Conservation (phyloP, 2,329 filamentous ascomycete species). For the Alternaria sp. region DNA sequence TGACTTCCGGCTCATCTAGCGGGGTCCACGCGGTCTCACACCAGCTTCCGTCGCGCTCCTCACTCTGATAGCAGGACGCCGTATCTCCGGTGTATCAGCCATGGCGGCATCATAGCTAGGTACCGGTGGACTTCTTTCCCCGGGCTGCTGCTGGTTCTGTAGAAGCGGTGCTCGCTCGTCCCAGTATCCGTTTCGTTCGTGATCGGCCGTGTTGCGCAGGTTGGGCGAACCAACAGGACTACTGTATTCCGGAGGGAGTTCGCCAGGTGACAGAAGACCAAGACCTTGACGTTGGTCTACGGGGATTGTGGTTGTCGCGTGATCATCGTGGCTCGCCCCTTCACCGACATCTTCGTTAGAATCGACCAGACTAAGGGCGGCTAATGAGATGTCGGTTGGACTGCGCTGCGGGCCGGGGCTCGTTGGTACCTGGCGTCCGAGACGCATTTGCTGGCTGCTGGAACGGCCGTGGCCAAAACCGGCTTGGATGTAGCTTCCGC, state of each 20-base stretch:
- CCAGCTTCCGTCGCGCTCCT: constrained; percentile 33
- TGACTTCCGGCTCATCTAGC: constrained; percentile 9
- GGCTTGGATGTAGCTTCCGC: constrained; percentile 54
- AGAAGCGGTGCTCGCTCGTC: constrained; percentile 61
- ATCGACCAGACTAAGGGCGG: constrained; percentile 77
- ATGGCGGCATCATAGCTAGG: constrained; percentile 83
- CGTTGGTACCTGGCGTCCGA: constrained; percentile 70
- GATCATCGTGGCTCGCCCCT: constrained; percentile 64
- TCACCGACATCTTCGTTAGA: constrained; percentile 73
- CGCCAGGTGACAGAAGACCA: constrained; percentile 43
- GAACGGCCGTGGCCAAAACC: constrained; percentile 70
- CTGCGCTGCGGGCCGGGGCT: constrained; percentile 89
- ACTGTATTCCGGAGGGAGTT: constrained; percentile 59
- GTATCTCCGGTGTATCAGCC: constrained; percentile 64
- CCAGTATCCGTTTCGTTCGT: constrained; percentile 43
- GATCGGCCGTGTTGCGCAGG: constrained; percentile 62
- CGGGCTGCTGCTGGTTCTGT: constrained; percentile 28
- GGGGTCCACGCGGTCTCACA: constrained; percentile 20
- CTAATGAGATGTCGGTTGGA: constrained; percentile 94
- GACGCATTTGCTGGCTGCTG: constrained; percentile 77
- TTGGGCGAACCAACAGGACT: constrained; percentile 50
- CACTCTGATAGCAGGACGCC: constrained; percentile 30
- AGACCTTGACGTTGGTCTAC: constrained; percentile 31
- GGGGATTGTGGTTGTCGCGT: constrained; percentile 22
- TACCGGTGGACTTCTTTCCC: constrained; percentile 65